Evolutionary conservation across 768 basidiomycete genomes (phyloP), one percentile per base, ranked within the genome.

Genomic region (Mycena latifolia): DNA sequence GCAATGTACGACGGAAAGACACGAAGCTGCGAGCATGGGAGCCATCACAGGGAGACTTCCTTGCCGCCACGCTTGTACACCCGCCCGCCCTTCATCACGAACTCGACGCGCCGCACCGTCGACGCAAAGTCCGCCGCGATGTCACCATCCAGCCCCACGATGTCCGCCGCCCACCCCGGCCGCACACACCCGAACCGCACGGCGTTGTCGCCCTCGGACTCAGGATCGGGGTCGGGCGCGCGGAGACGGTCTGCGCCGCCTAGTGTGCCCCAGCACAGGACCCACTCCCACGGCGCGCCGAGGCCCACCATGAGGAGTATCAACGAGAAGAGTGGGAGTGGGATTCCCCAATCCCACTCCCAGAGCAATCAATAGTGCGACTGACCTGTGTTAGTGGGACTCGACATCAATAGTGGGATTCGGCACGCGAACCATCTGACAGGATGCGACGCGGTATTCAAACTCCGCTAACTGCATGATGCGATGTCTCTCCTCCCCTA

Each of bases 301-400:
- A 88, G 77, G 28, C 74, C 71, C 17, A 84, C 83, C 90, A 90
- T 90, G n/a, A n/a, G n/a, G n/a, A n/a, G n/a, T n/a, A n/a, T n/a
- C n/a, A n/a, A n/a, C n/a, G n/a, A n/a, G n/a, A n/a, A n/a, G n/a
- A n/a, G n/a, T n/a, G n/a, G n/a, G n/a, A n/a, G n/a, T n/a, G n/a
- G n/a, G n/a, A n/a, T n/a, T n/a, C n/a, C n/a, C n/a, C n/a, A n/a
- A n/a, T n/a, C n/a, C n/a, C n/a, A n/a, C n/a, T n/a, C n/a, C n/a
- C n/a, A n/a, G n/a, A n/a, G n/a, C n/a, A n/a, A n/a, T n/a, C n/a
- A n/a, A n/a, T n/a, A n/a, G n/a, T n/a, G n/a, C n/a, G n/a, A n/a
- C n/a, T n/a, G n/a, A n/a, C n/a, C n/a, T n/a, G n/a, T n/a, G n/a
- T n/a, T n/a, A n/a, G n/a, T n/a, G n/a, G n/a, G n/a, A n/a, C n/a